Evolutionary conservation across 2,329 filamentous ascomycete genomes (phyloP), one percentile per base, ranked within the genome.

Genomic region (Plenodomus lindquistii): DNA sequence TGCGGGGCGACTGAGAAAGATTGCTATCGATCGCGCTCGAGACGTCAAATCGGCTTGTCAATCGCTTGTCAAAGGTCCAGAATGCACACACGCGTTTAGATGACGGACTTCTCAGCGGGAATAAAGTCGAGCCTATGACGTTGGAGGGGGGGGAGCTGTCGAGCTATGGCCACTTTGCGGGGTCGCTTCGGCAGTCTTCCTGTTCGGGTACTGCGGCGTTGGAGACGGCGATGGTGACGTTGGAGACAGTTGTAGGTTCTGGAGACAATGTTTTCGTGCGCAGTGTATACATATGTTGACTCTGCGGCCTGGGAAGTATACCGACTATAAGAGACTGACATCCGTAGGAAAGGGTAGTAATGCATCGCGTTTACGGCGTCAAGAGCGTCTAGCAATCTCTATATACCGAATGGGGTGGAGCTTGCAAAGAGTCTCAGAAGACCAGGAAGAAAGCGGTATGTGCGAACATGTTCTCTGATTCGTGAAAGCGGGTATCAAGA

Each of bases 361-460:
- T 48, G 37, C 37, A 35, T 24, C 37, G 59, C 59, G 59, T 61
- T 9, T 61, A 44, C 9, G 44, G 59, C 59, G 59, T 62, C 44
- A 52, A 47, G 36, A 24, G 59, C 59, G 59, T 62, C 39, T 55
- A 57, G 17, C 24, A 15, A 31, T 31, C 27, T 31, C 27, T 4
- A 13, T 31, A 31, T 24, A 24, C 22, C 27, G 17, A 27, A 31
- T 31, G 27, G 6, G 27, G 27, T 31, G 27, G 27, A 31, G 27
- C 11, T 7, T 31, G 27, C 27, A 31, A 4, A 31, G 10, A 31
- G 5, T 24, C 11, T 11, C 6, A 24, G 11, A 6, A 24, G n/a
- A n/a, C n/a, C 22, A 24, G 11, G 22, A 24, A 6, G 5, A 11
- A 24, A 11, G 5, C 22, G 22, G 22, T 5, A 24, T 11, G 6